Percentiles rank a stretch among this genome's conserved stretches.
phyloP scores from a whole-genome alignment of 345 rosid genomes.

The Eucalyptus cloeziana region DNA sequence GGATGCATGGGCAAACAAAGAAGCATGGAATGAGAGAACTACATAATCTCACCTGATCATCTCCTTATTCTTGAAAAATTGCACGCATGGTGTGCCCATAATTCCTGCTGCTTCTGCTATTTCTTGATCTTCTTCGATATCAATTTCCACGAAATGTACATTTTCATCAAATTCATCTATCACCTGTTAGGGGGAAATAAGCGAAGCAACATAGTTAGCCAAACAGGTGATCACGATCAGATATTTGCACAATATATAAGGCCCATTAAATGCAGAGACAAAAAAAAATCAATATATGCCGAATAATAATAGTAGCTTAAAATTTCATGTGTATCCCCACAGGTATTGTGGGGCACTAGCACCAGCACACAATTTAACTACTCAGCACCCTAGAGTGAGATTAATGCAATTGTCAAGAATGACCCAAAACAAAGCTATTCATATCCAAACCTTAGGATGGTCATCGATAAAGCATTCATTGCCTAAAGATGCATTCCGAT shows the following conservation, averaged over 20 bases:
- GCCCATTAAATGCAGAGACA: neutral
- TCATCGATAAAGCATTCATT: neutral
- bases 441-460: neutral
- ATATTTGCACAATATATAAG: neutral
- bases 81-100: slow-evolving; percentile 97
- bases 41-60: slow-evolving; percentile 54
- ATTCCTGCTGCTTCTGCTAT: slow-evolving; percentile 95
- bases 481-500: neutral
- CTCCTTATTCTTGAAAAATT: slow-evolving; percentile 90
- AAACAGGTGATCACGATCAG: neutral
- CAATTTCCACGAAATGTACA: slow-evolving; percentile 91
- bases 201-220: neutral
- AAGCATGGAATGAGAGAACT: neutral
- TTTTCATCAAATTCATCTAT: slow-evolving; percentile 79
- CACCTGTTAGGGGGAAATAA: slow-evolving; percentile 33
- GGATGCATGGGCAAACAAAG: neutral
- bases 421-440: neutral
- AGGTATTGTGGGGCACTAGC: neutral
- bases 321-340: neutral
- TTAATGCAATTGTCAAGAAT: neutral
- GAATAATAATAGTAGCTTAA: neutral
- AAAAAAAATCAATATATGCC: neutral
- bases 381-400: neutral
- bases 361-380: neutral
- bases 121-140: slow-evolving; percentile 93